Evolutionary conservation across 306 rosid genomes (phyloP).

Genomic region (Glycyrrhiza uralensis): DNA sequence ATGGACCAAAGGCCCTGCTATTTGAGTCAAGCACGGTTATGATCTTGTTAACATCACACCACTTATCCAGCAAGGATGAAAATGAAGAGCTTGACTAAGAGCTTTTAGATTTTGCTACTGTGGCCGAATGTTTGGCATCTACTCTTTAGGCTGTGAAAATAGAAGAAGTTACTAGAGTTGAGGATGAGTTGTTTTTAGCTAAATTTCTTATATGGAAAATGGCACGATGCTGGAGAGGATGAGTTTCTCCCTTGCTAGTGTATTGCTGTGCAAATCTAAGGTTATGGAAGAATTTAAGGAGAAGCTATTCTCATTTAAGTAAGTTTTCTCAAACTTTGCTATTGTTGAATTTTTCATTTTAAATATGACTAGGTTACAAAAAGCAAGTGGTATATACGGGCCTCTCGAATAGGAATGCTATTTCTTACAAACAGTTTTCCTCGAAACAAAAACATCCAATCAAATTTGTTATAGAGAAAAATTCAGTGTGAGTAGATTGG

Average conservation of each 20-base stretch:
- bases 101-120: too few species aligned
- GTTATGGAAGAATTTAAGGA: not conserved
- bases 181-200: slow-evolving; percentile 9
- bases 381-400: not conserved
- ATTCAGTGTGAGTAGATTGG: too few species aligned
- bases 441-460: too few species aligned
- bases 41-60: too few species aligned
- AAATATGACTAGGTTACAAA: not conserved
- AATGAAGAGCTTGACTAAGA: too few species aligned
- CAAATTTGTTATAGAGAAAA: too few species aligned
- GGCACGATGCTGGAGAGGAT: not conserved
- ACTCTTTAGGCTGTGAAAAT: slow-evolving; percentile 11
- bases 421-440: too few species aligned
- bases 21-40: too few species aligned
- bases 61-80: too few species aligned
- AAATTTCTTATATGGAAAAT: slow-evolving; percentile 22
- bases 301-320: not conserved
- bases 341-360: not conserved
- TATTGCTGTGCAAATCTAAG: not conserved
- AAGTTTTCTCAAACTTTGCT: not conserved
- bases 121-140: not conserved
- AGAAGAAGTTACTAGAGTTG: not conserved
- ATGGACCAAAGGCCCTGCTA: too few species aligned
- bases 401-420: too few species aligned
- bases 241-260: not conserved